Evolutionary conservation across 2,329 filamentous ascomycete genomes (phyloP).

Genomic region (Colletotrichum karsti): DNA sequence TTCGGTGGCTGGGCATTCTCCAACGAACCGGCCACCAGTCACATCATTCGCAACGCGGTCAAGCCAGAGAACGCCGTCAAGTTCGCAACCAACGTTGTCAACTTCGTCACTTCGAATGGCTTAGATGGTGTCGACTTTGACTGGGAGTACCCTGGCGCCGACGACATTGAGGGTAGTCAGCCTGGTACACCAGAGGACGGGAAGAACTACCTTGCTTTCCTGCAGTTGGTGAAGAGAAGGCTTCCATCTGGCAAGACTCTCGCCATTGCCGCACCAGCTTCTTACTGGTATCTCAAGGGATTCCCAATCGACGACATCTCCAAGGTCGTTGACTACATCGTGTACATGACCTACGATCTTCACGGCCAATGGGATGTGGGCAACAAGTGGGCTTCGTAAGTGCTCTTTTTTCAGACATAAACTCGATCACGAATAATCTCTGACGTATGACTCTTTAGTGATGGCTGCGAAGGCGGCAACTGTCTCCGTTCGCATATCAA

Average conservation of each 20-base stretch:
- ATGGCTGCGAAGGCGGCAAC: slow-evolving; percentile 39
- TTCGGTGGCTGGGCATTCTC: slow-evolving; percentile 53
- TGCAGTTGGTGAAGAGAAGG: no score
- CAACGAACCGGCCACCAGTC: slow-evolving; percentile 44
- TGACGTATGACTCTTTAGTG: no score
- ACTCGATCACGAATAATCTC: no score
- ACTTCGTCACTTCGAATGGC: slow-evolving; percentile 8
- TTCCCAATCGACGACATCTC: slow-evolving; percentile 44
- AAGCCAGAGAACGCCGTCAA: slow-evolving; percentile 27
- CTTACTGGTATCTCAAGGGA: slow-evolving; percentile 46
- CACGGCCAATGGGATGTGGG: slow-evolving; percentile 33
- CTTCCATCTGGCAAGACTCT: slow-evolving; percentile 38
- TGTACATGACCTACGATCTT: slow-evolving; percentile 36
- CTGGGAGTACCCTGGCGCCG: slow-evolving; percentile 26
- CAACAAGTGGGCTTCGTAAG: slow-evolving; percentile 36
- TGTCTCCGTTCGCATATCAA: slow-evolving; percentile 46
- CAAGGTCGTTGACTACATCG: slow-evolving; percentile 40
- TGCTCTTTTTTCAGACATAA: no score
- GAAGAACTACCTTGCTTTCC: no score
- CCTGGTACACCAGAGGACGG: no score
- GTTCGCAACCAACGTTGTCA: slow-evolving; percentile 32
- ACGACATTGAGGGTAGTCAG: no score
- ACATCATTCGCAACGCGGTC: slow-evolving; percentile 45
- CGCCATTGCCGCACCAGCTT: slow-evolving; percentile 46
- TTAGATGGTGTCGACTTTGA: slow-evolving; percentile 39